Conservation (phyloP, 2,329 filamentous ascomycete genomes). For the Colletotrichum trifolii region DNA sequence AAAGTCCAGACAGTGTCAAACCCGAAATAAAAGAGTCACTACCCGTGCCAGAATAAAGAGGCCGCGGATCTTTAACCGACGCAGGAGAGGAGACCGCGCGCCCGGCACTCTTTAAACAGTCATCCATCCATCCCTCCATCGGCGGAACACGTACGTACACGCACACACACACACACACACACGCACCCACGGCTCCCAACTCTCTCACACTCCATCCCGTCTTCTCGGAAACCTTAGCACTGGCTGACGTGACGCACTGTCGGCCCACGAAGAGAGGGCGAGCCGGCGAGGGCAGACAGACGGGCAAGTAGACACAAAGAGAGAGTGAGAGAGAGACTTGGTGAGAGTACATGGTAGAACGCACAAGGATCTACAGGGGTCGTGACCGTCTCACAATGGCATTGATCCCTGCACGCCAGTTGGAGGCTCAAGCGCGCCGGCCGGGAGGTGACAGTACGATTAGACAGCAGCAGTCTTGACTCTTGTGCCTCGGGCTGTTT, state of each 20-base stretch:
- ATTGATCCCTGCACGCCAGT: slow-evolving; percentile 35
- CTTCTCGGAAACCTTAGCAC: slow-evolving; percentile 25
- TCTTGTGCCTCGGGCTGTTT: not conserved
- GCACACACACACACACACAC: not conserved
- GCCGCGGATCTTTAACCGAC: not conserved
- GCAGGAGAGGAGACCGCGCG: not conserved
- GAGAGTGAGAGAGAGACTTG: not conserved
- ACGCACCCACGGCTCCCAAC: not conserved
- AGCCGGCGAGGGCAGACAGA: no score
- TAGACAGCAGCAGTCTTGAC: not conserved
- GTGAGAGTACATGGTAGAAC: no score
- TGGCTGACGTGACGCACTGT: slow-evolving; percentile 30
- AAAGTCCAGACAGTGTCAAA: slow-evolving; percentile 23
- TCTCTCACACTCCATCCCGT: slow-evolving; percentile 9
- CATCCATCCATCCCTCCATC: not conserved
- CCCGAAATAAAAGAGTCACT: slow-evolving; percentile 11
- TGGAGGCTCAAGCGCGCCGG: slow-evolving; percentile 33
- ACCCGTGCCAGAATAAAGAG: slow-evolving; percentile 14
- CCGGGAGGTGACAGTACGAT: not conserved
- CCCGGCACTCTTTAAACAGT: slow-evolving; percentile 30
- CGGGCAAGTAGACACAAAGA: not conserved
- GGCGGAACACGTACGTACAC: not conserved
- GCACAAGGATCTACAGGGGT: slow-evolving; percentile 26
- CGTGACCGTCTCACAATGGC: slow-evolving; percentile 32
- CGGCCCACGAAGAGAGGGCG: slow-evolving; percentile 9